Evolutionary conservation across 1,284 basidiomycete species (phyloP), one percentile per base, ranked within the genome.

Genomic region (Taiwanofungus camphoratus): DNA sequence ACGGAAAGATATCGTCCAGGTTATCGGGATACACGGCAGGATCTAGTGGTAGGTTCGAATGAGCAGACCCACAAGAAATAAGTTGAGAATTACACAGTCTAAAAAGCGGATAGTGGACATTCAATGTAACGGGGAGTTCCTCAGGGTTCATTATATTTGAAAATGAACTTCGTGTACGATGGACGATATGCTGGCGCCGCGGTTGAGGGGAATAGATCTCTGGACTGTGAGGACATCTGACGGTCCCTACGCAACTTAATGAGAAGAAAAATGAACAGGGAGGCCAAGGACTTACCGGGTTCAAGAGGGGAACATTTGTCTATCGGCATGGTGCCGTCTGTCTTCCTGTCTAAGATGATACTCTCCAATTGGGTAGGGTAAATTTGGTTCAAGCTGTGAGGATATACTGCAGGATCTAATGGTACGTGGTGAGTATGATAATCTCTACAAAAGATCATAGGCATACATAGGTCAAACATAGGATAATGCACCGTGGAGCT

Each of bases 361-460:
- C 8, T 13, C 5, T 3, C n/a, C 6, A 9, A 12, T 8, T 31
- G 36, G 35, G 29, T 4, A 4, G 45, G 36, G 21, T 47, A 46
- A 19, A 46, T 42, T 4, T 32, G 24, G 12, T 34, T 35, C 24
- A 42, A 13, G 30, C n/a, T 48, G 18, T 31, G 21, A 3, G 46
- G 46, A 36, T 48, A 48, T 8, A 44, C 39, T 16, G 57, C 41
- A n/a, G 55, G 50, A 47, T 57, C 55, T 57, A 39, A 9, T 29
- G 16, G 4, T 26, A 21, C 7, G 15, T 6, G n/a, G 7, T 35
- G 19, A 34, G 30, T 12, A 23, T 7, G 13, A 7, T 27, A 27
- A 27, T 8, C 7, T 13, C 26, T 27, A 27, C 8, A 27, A 27
- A 7, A 7, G 13, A 13, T 7, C 26, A 27, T 29, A 8, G 26